Conservation (phyloP, 345 rosid species). For the Eucalyptus marginata region DNA sequence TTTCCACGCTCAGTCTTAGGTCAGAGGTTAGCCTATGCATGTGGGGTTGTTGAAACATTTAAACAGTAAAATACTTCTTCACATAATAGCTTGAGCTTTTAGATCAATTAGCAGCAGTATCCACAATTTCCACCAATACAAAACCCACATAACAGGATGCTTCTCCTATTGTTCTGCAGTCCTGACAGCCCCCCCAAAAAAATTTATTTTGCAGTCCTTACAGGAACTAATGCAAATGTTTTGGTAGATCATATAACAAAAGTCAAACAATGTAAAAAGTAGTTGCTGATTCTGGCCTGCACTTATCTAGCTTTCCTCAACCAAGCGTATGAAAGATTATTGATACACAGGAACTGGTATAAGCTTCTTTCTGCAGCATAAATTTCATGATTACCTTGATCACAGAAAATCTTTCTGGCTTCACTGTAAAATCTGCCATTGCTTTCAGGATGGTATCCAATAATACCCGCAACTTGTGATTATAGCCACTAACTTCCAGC, state of each 20-base stretch:
- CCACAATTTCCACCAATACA: background rate
- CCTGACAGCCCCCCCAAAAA: background rate
- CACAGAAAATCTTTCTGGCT: slow-evolving; percentile 67
- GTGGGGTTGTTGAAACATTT: background rate
- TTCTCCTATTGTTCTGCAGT: background rate
- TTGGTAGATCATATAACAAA: background rate
- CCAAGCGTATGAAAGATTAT: background rate
- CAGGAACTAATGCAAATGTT: background rate
- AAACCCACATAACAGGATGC: background rate
- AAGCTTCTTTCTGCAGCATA: background rate
- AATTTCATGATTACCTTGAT: slow-evolving; percentile 47
- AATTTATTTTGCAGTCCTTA: background rate
- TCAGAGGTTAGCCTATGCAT: background rate
- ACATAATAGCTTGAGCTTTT: background rate
- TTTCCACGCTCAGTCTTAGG: background rate
- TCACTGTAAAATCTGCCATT: slow-evolving; percentile 61
- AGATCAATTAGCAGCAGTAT: background rate
- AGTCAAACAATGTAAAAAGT: background rate
- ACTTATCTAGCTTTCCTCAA: background rate
- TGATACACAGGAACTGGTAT: background rate
- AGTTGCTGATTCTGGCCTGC: background rate
- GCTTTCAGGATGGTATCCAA: slow-evolving; percentile 51
- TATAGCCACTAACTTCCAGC: slow-evolving; percentile 48
- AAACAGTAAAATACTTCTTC: background rate
- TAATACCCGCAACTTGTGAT: slow-evolving; percentile 68